These are phyloP conservation scores for Globisporangium echinulatum DNA, from an alignment of 352 stramenopile genomes.

Conservation along the genomic window DNA sequence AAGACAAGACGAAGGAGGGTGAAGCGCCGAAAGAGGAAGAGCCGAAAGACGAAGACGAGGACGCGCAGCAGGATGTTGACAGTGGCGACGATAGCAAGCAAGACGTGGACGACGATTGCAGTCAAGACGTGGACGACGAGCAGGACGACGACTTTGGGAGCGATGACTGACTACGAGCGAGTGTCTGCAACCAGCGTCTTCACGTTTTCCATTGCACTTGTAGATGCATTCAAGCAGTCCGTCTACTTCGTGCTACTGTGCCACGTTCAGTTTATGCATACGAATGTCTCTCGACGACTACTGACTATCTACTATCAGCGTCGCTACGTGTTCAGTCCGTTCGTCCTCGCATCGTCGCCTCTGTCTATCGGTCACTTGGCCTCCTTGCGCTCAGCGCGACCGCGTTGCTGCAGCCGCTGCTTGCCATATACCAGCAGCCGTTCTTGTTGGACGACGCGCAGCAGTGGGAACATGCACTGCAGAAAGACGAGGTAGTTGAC, in stretches of 20 bases:
- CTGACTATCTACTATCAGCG: no score
- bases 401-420: constrained; percentile 5
- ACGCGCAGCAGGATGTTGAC: constrained; percentile 9
- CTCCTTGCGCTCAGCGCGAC: background rate
- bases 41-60: constrained; percentile 10
- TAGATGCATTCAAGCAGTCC: no score
- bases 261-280: no score
- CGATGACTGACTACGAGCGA: background rate
- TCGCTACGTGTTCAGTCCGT: no score
- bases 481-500: constrained; percentile 59
- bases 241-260: no score
- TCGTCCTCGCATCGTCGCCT: no score
- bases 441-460: constrained; percentile 31
- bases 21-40: constrained; percentile 3
- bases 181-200: background rate
- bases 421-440: constrained; percentile 2
- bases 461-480: constrained; percentile 39
- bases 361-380: constrained; percentile 1
- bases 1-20: constrained; percentile 1
- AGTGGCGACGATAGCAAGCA: constrained; percentile 6
- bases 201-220: no score
- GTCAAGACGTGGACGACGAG: background rate
- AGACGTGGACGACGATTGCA: background rate
- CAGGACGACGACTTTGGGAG: background rate
- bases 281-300: no score